phyloP scores from a whole-genome alignment of 148 eudicot species.

The Silene latifolia region DNA sequence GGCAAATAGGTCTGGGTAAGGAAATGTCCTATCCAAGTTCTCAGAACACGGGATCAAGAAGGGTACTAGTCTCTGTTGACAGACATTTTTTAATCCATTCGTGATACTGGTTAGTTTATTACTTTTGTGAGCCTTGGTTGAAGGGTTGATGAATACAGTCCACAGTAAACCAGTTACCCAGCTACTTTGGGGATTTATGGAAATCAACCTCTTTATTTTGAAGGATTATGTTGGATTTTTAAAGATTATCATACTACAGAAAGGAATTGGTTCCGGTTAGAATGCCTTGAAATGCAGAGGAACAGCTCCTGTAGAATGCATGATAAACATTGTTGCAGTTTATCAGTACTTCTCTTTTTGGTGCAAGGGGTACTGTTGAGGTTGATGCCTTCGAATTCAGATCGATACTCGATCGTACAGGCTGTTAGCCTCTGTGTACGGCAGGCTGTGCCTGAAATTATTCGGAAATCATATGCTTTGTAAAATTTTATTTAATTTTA shows the following conservation, averaged over 20 bases:
- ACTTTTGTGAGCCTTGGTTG: background rate
- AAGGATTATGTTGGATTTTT: too few species aligned
- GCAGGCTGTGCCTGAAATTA: background rate
- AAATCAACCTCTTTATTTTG: too few species aligned
- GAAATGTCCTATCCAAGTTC: too few species aligned
- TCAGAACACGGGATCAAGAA: too few species aligned
- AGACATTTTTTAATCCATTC: too few species aligned
- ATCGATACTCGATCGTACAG: background rate
- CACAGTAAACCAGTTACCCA: background rate
- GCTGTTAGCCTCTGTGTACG: background rate
- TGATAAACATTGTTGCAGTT: background rate
- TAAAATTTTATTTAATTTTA: too few species aligned
- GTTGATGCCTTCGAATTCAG: background rate
- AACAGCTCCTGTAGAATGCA: background rate
- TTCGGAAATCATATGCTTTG: background rate
- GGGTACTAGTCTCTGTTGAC: too few species aligned
- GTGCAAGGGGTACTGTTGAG: background rate
- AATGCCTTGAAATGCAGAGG: background rate
- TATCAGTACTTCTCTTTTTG: background rate
- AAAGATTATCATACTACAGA: too few species aligned
- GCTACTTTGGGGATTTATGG: background rate
- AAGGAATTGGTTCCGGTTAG: background rate
- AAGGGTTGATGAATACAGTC: background rate
- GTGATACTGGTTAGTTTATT: background rate
- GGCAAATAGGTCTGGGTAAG: slow-evolving; percentile 18